Evolutionary conservation across 257 asterid genomes (phyloP), one percentile per base, ranked within the genome.

Genomic region (Vinca minor): DNA sequence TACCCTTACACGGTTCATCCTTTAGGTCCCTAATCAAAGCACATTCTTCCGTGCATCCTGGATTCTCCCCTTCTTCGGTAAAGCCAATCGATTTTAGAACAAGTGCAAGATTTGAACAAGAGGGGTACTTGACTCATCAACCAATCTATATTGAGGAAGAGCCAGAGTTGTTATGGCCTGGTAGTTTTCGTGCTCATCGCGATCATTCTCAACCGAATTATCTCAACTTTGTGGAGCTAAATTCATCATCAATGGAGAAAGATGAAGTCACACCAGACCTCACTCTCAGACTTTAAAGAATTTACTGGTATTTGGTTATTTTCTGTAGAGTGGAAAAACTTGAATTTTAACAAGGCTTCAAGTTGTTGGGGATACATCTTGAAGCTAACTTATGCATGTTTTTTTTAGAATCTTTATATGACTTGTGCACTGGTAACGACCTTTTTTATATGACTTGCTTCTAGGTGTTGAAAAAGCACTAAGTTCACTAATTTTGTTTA

Each of bases 1-100:
- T 82, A 34, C 85, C 86, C 18, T 66, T 78, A 42, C 83, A 79
- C 21, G 87, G 90, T 60, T 81, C 89, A 31, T 59, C 83, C 14
- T 67, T 81, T 69, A 75, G 76, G 73, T 79, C 84, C 45, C 35
- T 85, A 35, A 82, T 82, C 68, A 82, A 80, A 67, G 76, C 86
- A 1, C 92, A 85, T 70, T 76, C 88, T 61, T 82, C 92, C 7
- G 58, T 46, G 64, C 92, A 78, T 66, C 76, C 71, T 10, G 64
- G 64, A 1, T 64, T 68, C 28, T 61, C 63, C 41, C 70, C 80
- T 28, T 65, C 73, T 4, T n/a, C n/a, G n/a, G 46, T 61, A 6
- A 65, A 66, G 64, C 74, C 81, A 12, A 35, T 55, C 17, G 82
- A 77, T 66, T 64, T 66, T 8, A 69, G 70, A 71, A 50, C 47